These are phyloP conservation scores for Pelargonium cotyledonis DNA, from an alignment of 441 rosid species.

Conservation along the genomic window DNA sequence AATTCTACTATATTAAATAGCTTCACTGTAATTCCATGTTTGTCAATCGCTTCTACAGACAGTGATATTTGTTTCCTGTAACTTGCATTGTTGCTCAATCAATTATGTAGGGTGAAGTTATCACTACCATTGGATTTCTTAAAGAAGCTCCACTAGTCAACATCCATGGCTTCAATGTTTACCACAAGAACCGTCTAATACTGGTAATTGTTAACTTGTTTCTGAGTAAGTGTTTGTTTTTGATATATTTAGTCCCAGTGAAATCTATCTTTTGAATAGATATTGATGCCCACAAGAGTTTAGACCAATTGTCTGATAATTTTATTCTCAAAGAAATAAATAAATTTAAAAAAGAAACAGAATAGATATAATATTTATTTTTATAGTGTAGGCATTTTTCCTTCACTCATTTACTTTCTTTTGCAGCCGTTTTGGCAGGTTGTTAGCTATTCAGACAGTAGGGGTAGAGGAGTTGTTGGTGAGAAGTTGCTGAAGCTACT, in stretches of 20 bases:
- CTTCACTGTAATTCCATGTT: too few species aligned
- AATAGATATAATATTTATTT: background rate
- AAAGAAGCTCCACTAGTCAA: conserved; percentile 79
- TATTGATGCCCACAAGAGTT: background rate
- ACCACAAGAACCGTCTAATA: conserved; percentile 88
- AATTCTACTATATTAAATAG: too few species aligned
- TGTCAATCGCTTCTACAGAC: background rate
- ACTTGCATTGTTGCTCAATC: conserved; percentile 16
- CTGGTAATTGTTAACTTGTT: conserved; percentile 40
- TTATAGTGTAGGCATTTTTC: background rate
- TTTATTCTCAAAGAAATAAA: conserved; percentile 1
- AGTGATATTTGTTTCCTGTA: conserved; percentile 4
- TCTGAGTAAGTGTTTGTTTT: background rate
- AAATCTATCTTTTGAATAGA: background rate
- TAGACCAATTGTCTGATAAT: background rate
- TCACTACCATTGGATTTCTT: conserved; percentile 87
- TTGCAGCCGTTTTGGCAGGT: conserved; percentile 92
- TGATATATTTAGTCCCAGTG: background rate
- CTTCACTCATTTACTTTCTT: conserved; percentile 14
- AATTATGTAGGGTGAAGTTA: conserved; percentile 53
- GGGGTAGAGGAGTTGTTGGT: conserved; percentile 97
- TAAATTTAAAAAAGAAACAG: background rate
- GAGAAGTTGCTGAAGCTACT: conserved; percentile 32
- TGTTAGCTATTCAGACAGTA: conserved; percentile 38
- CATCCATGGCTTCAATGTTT: conserved; percentile 78